Conservation (phyloP, 2,329 filamentous ascomycete genomes). For the Xylaria multiplex region DNA sequence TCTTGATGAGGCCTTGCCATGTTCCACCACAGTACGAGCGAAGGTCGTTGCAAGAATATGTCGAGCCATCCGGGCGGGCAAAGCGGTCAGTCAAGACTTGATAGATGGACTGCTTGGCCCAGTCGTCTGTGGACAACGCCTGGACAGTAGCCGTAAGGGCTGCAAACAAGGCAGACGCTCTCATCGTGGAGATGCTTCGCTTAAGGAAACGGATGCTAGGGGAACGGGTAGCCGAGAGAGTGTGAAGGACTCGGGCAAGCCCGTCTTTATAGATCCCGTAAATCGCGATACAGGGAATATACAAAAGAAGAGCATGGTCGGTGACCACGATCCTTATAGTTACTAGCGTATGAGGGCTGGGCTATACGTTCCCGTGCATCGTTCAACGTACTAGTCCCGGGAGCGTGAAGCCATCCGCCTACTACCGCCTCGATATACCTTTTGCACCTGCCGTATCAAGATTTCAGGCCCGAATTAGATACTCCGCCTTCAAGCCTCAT, state of each 20-base stretch:
- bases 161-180: conserved; percentile 27
- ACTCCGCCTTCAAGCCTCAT: conserved; percentile 6
- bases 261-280: conserved; percentile 4
- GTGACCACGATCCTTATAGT: conserved; percentile 1
- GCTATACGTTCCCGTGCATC: not conserved
- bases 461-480: conserved; percentile 1
- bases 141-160: conserved; percentile 34
- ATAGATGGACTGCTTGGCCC: conserved; percentile 57
- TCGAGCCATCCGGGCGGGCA: conserved; percentile 53
- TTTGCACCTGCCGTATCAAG: conserved; percentile 23
- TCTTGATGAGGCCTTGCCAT: conserved; percentile 58
- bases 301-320: not conserved
- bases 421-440: not conserved
- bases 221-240: not conserved
- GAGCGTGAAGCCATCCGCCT: not conserved
- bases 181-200: conserved; percentile 33
- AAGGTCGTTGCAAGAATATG: conserved; percentile 44
- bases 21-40: conserved; percentile 61
- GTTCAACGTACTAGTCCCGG: not conserved
- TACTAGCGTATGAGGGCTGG: not conserved
- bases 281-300: not conserved
- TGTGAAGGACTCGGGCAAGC: not conserved
- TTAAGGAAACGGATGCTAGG: not conserved
- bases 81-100: conserved; percentile 52
- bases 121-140: conserved; percentile 48